Evolutionary conservation across 2,329 filamentous ascomycete genomes (phyloP).

Genomic region (Curvularia verruculosa): DNA sequence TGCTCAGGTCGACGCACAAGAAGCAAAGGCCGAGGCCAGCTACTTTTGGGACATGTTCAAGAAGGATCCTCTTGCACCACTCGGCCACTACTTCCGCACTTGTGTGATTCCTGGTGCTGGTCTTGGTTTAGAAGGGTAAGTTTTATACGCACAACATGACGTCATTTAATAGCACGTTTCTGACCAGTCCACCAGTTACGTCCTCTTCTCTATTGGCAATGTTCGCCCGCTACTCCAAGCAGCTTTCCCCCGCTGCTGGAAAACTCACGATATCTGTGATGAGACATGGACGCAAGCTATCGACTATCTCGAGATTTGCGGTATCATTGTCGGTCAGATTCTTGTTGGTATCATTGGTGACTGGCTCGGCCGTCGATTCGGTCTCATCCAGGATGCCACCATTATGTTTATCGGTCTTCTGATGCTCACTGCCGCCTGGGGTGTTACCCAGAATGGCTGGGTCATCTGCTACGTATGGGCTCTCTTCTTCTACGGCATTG

Average conservation of each 20-base stretch:
- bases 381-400: slow-evolving; percentile 89
- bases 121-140: slow-evolving; percentile 78
- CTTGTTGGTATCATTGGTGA: slow-evolving; percentile 81
- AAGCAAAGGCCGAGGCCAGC: slow-evolving; percentile 70
- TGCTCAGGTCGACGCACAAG: slow-evolving; percentile 71
- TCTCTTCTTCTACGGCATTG: slow-evolving; percentile 84
- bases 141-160: neutral
- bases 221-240: slow-evolving; percentile 79
- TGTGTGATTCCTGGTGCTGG: slow-evolving; percentile 92
- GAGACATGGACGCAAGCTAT: slow-evolving; percentile 82
- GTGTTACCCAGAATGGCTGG: slow-evolving; percentile 85
- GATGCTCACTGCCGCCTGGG: slow-evolving; percentile 93
- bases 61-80: slow-evolving; percentile 79
- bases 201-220: slow-evolving; percentile 96
- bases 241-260: slow-evolving; percentile 82
- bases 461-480: slow-evolving; percentile 97
- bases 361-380: slow-evolving; percentile 88
- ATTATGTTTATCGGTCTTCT: slow-evolving; percentile 95
- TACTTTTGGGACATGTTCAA: slow-evolving; percentile 81
- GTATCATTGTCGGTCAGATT: slow-evolving; percentile 91
- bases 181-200: slow-evolving; percentile 65
- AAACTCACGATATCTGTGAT: slow-evolving; percentile 67
- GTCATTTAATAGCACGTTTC: neutral
- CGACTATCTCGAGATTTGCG: slow-evolving; percentile 89
- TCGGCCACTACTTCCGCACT: slow-evolving; percentile 88